Percentiles rank a stretch among this genome's conserved stretches.
These are phyloP conservation scores for Metroxylon sagu DNA, from an alignment of 176 grass and related monocot species.

Conservation along the genomic window DNA sequence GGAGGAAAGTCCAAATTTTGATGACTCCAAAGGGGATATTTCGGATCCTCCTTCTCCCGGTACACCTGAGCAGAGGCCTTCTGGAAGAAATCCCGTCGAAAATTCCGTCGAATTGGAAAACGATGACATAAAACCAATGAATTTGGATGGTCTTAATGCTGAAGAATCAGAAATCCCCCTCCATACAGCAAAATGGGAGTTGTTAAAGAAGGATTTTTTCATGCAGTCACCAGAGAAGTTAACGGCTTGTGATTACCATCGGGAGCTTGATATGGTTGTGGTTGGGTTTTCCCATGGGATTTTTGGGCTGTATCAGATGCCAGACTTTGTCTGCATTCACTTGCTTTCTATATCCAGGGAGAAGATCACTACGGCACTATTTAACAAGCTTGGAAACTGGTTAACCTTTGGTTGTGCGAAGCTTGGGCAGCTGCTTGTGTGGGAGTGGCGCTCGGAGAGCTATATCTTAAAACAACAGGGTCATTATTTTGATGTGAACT, in stretches of 20 bases:
- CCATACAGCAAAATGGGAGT: conserved; percentile 49
- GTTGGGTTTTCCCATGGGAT: conserved; percentile 79
- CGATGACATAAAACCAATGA: conserved; percentile 44
- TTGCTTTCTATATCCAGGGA: conserved; percentile 77
- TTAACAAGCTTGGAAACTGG: conserved; percentile 83
- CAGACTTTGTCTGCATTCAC: conserved; percentile 88
- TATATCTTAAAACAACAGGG: conserved; percentile 96
- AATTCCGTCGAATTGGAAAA: conserved; percentile 27
- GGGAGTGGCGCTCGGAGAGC: conserved; percentile 94
- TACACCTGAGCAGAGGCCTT: conserved; percentile 33
- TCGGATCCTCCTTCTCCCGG: conserved; percentile 43
- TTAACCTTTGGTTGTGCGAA: conserved; percentile 88
- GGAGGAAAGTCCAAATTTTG: conserved; percentile 32
- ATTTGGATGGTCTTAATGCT: neutral
- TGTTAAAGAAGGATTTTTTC: conserved; percentile 80
- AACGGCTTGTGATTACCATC: conserved; percentile 83
- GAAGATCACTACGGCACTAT: conserved; percentile 90
- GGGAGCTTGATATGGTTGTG: conserved; percentile 80
- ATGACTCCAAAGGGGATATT: conserved; percentile 1
- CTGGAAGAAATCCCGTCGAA: conserved; percentile 20
- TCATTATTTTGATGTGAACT: conserved; percentile 97
- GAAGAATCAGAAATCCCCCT: conserved; percentile 33
- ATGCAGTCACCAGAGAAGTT: conserved; percentile 73
- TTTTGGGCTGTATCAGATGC: conserved; percentile 96
- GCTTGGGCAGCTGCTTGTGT: conserved; percentile 81